Evolutionary conservation across 2,329 filamentous ascomycete species (phyloP), one percentile per base, ranked within the genome.

Genomic region (Talaromyces sp.): DNA sequence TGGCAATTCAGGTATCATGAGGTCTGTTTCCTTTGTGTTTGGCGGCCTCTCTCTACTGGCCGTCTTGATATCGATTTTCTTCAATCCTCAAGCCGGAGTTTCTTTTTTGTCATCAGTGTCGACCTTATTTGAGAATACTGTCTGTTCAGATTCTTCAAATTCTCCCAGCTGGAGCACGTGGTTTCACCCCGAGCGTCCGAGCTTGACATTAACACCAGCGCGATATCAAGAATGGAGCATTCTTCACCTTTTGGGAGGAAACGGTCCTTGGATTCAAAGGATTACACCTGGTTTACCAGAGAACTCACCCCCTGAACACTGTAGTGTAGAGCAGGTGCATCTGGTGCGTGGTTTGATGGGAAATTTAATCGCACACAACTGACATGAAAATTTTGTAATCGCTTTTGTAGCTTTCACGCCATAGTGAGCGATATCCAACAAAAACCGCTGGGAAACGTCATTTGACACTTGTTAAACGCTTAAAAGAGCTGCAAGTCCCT

Each of bases 401-500:
- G 19, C 41, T 8, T 38, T 35, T 54, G 17, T 56, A 83, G 81
- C 80, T 85, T 74, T 81, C 83, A 21, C 77, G 83, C 46, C 83
- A 86, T 72, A 81, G 75, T 24, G 83, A 85, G 67, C 74, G 83
- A 66, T 85, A 84, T 70, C 83, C 83, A 0, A 85, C 83, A 0
- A 69, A 68, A 38, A 76, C 71, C 62, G 79, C 80, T 46, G 83
- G 81, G 29, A 69, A 65, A 54, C 77, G 83, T 67, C 68, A 83
- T 79, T 73, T 80, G 38, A 69, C 74, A 10, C 73, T 85, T 10
- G 71, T 84, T 4, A 65, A 78, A 9, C 77, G 78, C 19, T 75
- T 85, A 53, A 76, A 77, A 53, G 65, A 69, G 17, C 68, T 74
- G 29, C 72, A 74, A 17, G 68, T 76, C 17, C 68, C 66, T 0